Conservation (phyloP, 345 rosid genomes). For the Linum tenue region DNA sequence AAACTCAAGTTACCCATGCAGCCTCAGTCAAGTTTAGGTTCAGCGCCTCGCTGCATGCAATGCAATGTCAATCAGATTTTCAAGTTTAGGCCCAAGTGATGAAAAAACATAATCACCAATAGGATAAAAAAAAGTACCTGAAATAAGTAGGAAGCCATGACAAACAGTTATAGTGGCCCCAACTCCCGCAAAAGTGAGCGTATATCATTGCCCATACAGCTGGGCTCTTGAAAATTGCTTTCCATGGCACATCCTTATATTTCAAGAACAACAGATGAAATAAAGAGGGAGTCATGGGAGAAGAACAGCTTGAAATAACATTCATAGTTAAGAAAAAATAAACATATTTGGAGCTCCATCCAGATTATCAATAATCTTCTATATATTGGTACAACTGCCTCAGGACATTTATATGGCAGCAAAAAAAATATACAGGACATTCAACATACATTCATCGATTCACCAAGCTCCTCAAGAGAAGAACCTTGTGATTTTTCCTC, state of each 20-base stretch:
- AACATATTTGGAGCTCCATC: neutral
- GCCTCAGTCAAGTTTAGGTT: slow-evolving; percentile 82
- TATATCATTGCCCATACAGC: slow-evolving; percentile 96
- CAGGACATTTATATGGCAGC: too few species aligned
- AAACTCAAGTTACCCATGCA: slow-evolving; percentile 65
- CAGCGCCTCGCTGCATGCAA: slow-evolving; percentile 75
- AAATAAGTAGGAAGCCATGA: slow-evolving; percentile 97
- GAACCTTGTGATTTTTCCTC: slow-evolving; percentile 25
- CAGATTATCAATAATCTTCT: neutral
- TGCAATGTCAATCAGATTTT: neutral
- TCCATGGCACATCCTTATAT: slow-evolving; percentile 86
- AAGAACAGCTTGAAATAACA: neutral
- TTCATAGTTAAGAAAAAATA: neutral
- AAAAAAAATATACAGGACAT: too few species aligned
- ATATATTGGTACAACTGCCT: neutral
- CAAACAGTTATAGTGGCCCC: slow-evolving; percentile 89
- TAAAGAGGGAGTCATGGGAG: neutral
- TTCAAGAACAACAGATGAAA: slow-evolving; percentile 18
- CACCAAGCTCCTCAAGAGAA: slow-evolving; percentile 42
- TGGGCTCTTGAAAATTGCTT: slow-evolving; percentile 53
- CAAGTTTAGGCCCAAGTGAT: too few species aligned
- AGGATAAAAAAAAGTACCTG: slow-evolving; percentile 38
- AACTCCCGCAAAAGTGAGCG: slow-evolving; percentile 93
- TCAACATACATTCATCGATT: slow-evolving; percentile 43
- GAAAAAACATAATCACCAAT: neutral